These are phyloP conservation scores for Mycena maculata DNA, from an alignment of 768 basidiomycete genomes.

Conservation along the genomic window DNA sequence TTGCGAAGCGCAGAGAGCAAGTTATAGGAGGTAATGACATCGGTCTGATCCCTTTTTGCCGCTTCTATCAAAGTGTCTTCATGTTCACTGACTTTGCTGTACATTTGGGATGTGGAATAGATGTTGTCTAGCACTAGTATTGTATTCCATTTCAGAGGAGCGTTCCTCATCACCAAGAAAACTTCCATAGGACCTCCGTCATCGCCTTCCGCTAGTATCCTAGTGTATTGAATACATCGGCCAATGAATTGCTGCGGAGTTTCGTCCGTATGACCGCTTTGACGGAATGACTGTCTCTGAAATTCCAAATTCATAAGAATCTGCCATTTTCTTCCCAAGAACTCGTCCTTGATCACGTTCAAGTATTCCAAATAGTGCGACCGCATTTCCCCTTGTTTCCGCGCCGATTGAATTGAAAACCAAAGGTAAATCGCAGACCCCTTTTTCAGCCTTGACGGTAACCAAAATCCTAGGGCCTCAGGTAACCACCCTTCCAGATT, in stretches of 20 bases:
- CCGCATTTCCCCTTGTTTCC: not conserved
- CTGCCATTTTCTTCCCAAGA: not conserved
- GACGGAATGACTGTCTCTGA: not conserved
- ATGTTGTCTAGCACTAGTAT: not conserved
- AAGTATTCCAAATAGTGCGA: not conserved
- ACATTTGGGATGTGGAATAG: not conserved
- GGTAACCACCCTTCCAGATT: not conserved
- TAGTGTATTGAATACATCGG: not conserved
- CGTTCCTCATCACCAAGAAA: not conserved
- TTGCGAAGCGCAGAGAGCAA: not conserved
- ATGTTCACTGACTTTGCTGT: not conserved
- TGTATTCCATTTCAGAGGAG: not conserved
- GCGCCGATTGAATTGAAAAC: not conserved
- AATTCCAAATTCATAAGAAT: not conserved
- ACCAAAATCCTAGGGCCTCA: not conserved
- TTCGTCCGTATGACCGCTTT: not conserved
- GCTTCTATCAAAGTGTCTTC: not conserved
- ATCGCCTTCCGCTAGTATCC: not conserved
- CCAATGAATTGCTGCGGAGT: not conserved
- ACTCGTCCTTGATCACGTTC: not conserved
- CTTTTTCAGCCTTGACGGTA: too few relatives aligned
- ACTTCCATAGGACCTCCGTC: not conserved
- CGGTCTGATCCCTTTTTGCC: not conserved
- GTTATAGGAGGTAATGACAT: not conserved
- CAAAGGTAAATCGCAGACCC: too few relatives aligned